Conservation (phyloP, 169 alveolate species). For the Plasmodium gallinaceum region DNA sequence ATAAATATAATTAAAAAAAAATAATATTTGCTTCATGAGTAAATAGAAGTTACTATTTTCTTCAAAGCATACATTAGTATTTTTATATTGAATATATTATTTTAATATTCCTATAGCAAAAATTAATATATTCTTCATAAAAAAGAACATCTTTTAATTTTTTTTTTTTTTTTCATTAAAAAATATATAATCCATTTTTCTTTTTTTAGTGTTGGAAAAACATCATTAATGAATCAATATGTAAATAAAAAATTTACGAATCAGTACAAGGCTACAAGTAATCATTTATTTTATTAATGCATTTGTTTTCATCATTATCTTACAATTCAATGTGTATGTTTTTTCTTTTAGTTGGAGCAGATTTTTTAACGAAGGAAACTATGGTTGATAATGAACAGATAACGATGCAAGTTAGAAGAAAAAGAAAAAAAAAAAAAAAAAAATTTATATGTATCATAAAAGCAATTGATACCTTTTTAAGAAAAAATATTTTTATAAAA, state of each 20-base stretch:
- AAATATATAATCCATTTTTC: not conserved
- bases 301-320: too few species aligned
- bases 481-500: not conserved
- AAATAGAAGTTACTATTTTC: too few species aligned
- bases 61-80: too few species aligned
- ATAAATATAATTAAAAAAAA: too few species aligned
- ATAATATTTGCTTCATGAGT: too few species aligned
- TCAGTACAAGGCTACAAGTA: conserved; percentile 97
- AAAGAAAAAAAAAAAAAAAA: conserved; percentile 16
- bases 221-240: conserved; percentile 98
- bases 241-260: conserved; percentile 96
- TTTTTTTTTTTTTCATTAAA: not conserved
- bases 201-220: conserved; percentile 96
- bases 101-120: too few species aligned
- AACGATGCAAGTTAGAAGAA: conserved; percentile 93
- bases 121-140: too few species aligned
- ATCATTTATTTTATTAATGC: conserved; percentile 15
- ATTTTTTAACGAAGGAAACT: conserved; percentile 97
- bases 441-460: not conserved
- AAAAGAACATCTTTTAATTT: too few species aligned
- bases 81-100: too few species aligned
- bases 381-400: conserved; percentile 96
- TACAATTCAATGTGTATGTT: conserved; percentile 7
- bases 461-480: not conserved
- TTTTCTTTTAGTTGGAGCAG: conserved; percentile 96